These are phyloP conservation scores for Cornus florida DNA, from an alignment of 148 eudicot genomes.

Conservation along the genomic window DNA sequence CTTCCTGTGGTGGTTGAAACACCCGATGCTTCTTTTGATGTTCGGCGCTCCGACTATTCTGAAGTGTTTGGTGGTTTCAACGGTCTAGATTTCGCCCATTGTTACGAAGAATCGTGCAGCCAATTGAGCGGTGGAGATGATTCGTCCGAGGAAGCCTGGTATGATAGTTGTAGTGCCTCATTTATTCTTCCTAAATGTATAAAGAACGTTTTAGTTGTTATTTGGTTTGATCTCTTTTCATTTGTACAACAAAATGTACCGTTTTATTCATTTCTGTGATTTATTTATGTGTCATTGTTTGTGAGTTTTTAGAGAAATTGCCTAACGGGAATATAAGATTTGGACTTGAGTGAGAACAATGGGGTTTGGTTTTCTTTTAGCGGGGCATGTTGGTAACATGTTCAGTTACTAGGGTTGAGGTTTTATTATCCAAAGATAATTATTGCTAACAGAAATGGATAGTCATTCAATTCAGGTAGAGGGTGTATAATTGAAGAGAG, in stretches of 20 bases:
- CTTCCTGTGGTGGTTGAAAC: slow-evolving; percentile 51
- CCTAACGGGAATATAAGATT: background rate
- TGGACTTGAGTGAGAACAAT: background rate
- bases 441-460: background rate
- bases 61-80: slow-evolving; percentile 67
- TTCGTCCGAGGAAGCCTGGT: slow-evolving; percentile 79
- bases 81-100: slow-evolving; percentile 42
- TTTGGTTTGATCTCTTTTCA: background rate
- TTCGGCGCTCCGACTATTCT: slow-evolving; percentile 41
- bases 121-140: slow-evolving; percentile 39
- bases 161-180: slow-evolving; percentile 1
- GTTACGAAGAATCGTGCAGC: slow-evolving; percentile 53
- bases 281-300: background rate
- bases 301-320: background rate
- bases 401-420: background rate
- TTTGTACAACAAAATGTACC: background rate
- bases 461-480: background rate
- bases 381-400: background rate
- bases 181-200: background rate
- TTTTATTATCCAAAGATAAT: background rate
- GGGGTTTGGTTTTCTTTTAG: background rate
- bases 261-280: background rate
- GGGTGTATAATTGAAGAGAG: background rate
- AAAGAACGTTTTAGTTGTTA: background rate
- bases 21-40: slow-evolving; percentile 30